These are phyloP conservation scores for Lithohypha guttulata DNA, from an alignment of 2,329 filamentous ascomycete genomes.

Conservation along the genomic window DNA sequence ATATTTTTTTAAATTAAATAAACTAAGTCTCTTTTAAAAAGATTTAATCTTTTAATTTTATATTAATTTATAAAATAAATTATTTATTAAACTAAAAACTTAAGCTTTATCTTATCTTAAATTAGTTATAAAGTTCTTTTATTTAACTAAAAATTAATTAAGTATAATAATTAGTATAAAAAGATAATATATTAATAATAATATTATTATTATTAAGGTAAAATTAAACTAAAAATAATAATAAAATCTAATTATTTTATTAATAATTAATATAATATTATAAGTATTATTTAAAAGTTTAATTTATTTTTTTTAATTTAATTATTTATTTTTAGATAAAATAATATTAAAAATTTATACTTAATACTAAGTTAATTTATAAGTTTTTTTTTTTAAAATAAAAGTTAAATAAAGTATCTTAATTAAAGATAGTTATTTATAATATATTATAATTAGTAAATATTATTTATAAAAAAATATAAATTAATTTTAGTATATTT, in stretches of 20 bases:
- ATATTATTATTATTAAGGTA: slow-evolving; percentile 7
- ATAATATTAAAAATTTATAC: slow-evolving; percentile 10
- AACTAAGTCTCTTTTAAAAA: slow-evolving; percentile 8
- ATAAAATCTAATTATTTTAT: slow-evolving; percentile 14
- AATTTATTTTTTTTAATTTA: slow-evolving; percentile 16
- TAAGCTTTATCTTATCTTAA: neutral
- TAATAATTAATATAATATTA: slow-evolving; percentile 14
- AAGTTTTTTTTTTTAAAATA: slow-evolving; percentile 7
- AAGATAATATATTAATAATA: slow-evolving; percentile 7
- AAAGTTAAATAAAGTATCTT: slow-evolving; percentile 10
- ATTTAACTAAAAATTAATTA: slow-evolving; percentile 2
- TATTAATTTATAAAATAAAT: slow-evolving; percentile 2
- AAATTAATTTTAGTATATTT: slow-evolving; percentile 5
- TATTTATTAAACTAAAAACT: neutral
- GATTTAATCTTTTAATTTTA: slow-evolving; percentile 3
- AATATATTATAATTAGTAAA: slow-evolving; percentile 10
- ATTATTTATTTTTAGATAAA: slow-evolving; percentile 11
- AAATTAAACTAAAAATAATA: slow-evolving; percentile 5
- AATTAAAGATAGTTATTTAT: slow-evolving; percentile 7
- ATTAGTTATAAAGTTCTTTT: slow-evolving; percentile 6
- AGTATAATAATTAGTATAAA: slow-evolving; percentile 11
- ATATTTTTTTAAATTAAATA: slow-evolving; percentile 13
- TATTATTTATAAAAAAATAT: slow-evolving; percentile 10
- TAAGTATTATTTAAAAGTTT: slow-evolving; percentile 14
- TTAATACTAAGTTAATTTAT: slow-evolving; percentile 3